Base-by-base conservation (phyloP, 805 yeast genomes). In the Barnettozyma siamensis region DNA sequence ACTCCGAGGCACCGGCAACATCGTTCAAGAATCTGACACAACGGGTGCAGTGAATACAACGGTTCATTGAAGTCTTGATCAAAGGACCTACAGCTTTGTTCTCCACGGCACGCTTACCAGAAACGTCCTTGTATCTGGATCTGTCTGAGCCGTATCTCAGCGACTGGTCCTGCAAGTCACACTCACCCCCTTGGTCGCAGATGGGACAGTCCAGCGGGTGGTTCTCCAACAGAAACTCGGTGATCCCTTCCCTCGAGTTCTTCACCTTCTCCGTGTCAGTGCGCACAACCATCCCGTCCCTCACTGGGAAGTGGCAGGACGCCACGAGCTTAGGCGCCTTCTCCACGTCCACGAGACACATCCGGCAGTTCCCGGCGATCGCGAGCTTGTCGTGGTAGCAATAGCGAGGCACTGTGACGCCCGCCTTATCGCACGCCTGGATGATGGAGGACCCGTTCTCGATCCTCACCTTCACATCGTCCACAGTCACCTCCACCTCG, bases 141-240 rank as follows among this genome's bases (percentile, higher is more conserved):
- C 95, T 76, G 65, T 86, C 95, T 40, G 83, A 66, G 45, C 95
- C 95, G 59, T 83, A 83, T 60, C 93, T 75, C 59, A 80, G 68
- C 16, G 87, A 72, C 69, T 86, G 95, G 60, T 87, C 95, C 68
- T 87, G 95, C 54, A 86, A 73, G 62, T 86, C 95, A 70, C 95
- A 86, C 64, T 86, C 95, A 50, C 95, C 95, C 66, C 95, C 95
- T 66, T 86, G 95, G 66, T 86, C 95, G 65, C 95, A 86, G 42
- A 86, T 83, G 19, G 95, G 95, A 67, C 95, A 86, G 68, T 87
- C 95, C 59, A 86, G 73, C 18, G 95, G 95, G 69, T 86, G 95
- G 71, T 87, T 87, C 52, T 86, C 87, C 49, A 86, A 73, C 47
- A 86, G 67, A 80, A 86, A 83, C 66, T 87, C 95, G 33, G 94